phyloP scores from a whole-genome alignment of 1,139 yeast species.

The Wickerhamomyces sp. region DNA sequence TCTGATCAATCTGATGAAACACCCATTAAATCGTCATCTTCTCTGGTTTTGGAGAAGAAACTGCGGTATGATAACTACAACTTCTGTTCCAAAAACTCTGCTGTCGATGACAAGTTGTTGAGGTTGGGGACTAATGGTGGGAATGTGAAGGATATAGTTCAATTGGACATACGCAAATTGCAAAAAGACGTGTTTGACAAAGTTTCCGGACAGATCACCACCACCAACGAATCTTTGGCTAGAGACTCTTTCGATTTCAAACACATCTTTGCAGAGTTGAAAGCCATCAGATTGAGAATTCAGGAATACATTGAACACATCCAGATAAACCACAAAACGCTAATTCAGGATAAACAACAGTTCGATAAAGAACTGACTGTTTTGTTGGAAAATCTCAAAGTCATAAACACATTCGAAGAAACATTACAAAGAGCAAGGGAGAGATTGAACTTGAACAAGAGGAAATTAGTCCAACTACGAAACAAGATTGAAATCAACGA shows the following conservation, averaged over 20 bases:
- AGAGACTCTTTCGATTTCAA: not conserved
- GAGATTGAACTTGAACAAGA: constrained; percentile 1
- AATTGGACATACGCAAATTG: not conserved
- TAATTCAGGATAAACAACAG: not conserved
- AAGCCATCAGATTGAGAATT: not conserved
- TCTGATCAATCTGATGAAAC: not conserved
- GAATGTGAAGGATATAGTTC: not conserved
- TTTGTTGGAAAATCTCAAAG: not conserved
- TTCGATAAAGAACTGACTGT: not conserved
- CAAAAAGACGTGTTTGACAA: not conserved
- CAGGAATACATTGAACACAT: not conserved
- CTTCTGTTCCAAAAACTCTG: not conserved
- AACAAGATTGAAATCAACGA: too few species aligned
- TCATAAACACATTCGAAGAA: constrained; percentile 1
- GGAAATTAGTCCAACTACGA: constrained; percentile 1
- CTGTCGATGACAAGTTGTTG: too few species aligned
- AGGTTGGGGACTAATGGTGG: not conserved
- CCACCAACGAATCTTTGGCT: not conserved
- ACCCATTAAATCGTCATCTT: too few species aligned
- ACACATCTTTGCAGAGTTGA: not conserved
- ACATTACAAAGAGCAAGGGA: constrained; percentile 1
- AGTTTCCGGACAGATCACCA: not conserved
- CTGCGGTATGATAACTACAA: not conserved
- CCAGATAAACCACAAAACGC: not conserved
- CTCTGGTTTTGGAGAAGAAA: too few species aligned